Evolutionary conservation across 306 rosid genomes (phyloP).

Genomic region (Cucurbita moschata): DNA sequence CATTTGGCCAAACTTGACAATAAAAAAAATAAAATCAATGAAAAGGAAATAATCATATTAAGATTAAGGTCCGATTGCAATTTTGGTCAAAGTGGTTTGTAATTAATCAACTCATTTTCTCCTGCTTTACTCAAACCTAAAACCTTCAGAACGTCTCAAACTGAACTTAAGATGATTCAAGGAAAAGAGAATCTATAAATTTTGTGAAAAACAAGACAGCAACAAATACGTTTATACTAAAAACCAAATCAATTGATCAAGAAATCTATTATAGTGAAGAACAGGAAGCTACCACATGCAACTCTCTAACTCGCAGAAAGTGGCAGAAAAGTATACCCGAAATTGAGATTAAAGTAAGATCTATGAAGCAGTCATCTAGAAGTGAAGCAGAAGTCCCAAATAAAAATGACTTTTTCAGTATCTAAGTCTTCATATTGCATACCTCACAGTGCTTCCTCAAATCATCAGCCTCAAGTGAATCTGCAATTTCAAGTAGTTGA

Average conservation of each 20-base stretch:
- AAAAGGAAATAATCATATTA: not conserved
- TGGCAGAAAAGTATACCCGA: not conserved
- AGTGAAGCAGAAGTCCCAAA: not conserved
- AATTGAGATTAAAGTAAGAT: not conserved
- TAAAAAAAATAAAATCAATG: not conserved
- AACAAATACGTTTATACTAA: not conserved
- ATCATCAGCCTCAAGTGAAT: slow-evolving; percentile 66
- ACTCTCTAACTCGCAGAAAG: not conserved
- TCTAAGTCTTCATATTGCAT: slow-evolving; percentile 3
- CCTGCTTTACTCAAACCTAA: not conserved
- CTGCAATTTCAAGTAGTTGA: slow-evolving; percentile 81
- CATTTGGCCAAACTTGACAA: not conserved
- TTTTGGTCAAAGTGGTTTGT: not conserved
- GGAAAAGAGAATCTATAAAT: not conserved
- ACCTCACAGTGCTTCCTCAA: slow-evolving; percentile 84
- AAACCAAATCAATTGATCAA: not conserved
- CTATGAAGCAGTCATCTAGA: not conserved
- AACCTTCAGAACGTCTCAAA: not conserved
- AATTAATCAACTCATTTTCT: not conserved
- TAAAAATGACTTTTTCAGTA: not conserved
- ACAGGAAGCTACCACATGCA: not conserved
- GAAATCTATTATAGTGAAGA: not conserved
- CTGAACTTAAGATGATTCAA: not conserved
- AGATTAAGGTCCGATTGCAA: not conserved
- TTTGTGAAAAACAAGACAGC: not conserved